Base-by-base conservation (phyloP, 2,329 filamentous ascomycete genomes). In the Aschersonia sp. region DNA sequence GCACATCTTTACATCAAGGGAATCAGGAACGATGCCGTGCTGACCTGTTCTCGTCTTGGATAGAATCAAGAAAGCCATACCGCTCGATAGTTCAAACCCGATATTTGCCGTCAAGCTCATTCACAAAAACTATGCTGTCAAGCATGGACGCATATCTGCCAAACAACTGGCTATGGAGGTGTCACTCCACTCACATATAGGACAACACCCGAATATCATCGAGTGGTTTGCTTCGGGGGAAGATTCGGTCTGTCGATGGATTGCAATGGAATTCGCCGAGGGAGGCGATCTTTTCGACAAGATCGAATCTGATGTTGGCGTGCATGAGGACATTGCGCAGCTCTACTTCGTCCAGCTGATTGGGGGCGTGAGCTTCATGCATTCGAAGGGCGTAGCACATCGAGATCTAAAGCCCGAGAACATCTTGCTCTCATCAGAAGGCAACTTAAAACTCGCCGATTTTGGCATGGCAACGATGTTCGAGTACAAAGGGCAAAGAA, bases 31-130 rank as follows among this genome's bases (percentile, higher is more conserved):
- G 35, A 8, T 8, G 12, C 8, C 35, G 12, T 37, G 35, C 35
- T 37, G 35, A 37, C 35, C 8, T 37, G 8, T 9, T 12, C 12
- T 37, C 35, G 8, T 44, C 49, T 22, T 14, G 14, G 10, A 12
- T 64, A 90, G 88, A 51, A 92, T 96, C 60, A 95, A 94, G 62
- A 97, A 97, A 69, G 92, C 90, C 32, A 79, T 83, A 44, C 90
- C 90, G 6, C 69, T 83, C 30, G 75, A 84, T 54, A 65, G 74
- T 1, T 68, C 77, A 30, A 75, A 70, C 30, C 90, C 90, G 32
- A 71, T 98, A 50, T 97, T 98, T 63, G 92, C 94, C 11, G 87
- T 98, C 66, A 98, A 98, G 65, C 87, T 98, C 67, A 96, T 98
- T 62, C 90, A 98, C 70, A 98, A 98, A 69, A 84, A 85, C 54